Evolutionary conservation across 306 rosid species (phyloP).

Genomic region (Cucurbita ficifolia): DNA sequence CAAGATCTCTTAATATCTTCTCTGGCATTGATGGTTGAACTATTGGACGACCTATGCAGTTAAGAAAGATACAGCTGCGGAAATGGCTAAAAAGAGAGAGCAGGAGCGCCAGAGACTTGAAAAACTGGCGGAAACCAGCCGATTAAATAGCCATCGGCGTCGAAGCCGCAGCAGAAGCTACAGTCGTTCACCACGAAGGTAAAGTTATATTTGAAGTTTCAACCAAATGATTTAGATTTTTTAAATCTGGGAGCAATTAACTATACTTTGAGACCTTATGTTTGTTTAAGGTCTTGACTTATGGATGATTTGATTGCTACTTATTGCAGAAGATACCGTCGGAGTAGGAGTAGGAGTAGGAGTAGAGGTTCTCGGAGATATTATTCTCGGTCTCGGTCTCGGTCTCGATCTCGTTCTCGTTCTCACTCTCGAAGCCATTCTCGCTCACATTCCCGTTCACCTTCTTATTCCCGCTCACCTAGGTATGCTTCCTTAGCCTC

Average conservation of each 20-base stretch:
- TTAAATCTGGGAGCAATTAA: neutral
- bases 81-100: conserved; percentile 75
- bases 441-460: conserved; percentile 28
- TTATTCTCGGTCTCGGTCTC: conserved; percentile 39
- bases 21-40: neutral
- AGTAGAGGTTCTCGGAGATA: conserved; percentile 60
- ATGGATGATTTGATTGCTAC: neutral
- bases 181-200: conserved; percentile 88
- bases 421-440: conserved; percentile 30
- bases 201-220: neutral
- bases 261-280: neutral
- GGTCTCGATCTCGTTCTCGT: conserved; percentile 44
- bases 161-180: conserved; percentile 62
- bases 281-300: neutral
- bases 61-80: conserved; percentile 91
- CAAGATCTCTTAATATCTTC: neutral
- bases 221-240: neutral
- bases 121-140: conserved; percentile 89
- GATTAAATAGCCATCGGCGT: conserved; percentile 56
- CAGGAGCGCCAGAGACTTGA: conserved; percentile 90
- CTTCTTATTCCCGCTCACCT: conserved; percentile 53
- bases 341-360: conserved; percentile 67
- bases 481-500: conserved; percentile 27
- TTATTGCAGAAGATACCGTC: conserved; percentile 49
- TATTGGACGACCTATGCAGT: conserved; percentile 30